Conservation (phyloP, 331 rosid species). For the Spiraea crenata region DNA sequence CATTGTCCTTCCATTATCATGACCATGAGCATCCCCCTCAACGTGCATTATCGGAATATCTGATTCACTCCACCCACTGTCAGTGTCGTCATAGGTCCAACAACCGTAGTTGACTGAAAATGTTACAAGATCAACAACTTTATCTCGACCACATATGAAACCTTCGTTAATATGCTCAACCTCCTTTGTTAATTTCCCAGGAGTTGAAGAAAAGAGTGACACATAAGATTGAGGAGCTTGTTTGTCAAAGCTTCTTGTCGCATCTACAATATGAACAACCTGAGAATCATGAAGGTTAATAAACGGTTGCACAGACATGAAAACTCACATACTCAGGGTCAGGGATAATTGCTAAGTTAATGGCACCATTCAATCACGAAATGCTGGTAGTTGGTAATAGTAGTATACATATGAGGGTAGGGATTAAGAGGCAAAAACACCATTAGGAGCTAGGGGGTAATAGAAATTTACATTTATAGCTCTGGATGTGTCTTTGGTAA, state of each 20-base stretch:
- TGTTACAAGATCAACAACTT: slow-evolving; percentile 72
- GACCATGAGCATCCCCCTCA: slow-evolving; percentile 37
- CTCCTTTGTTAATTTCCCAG: slow-evolving; percentile 86
- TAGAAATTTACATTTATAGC: slow-evolving; percentile 69
- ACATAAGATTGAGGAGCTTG: slow-evolving; percentile 53
- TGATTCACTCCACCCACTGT: slow-evolving; percentile 65
- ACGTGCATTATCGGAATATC: slow-evolving; percentile 65
- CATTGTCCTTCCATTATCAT: slow-evolving; percentile 46
- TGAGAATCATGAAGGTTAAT: slow-evolving; percentile 28
- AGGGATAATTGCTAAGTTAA: not conserved
- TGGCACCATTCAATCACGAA: not conserved
- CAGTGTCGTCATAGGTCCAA: slow-evolving; percentile 48
- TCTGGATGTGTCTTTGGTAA: slow-evolving; percentile 71
- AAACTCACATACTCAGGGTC: not conserved
- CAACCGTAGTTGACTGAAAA: slow-evolving; percentile 80
- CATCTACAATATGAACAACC: slow-evolving; percentile 94
- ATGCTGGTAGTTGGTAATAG: not conserved
- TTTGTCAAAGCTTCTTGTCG: slow-evolving; percentile 43
- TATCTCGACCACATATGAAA: slow-evolving; percentile 66
- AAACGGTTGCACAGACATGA: not conserved
- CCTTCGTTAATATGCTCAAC: slow-evolving; percentile 68
- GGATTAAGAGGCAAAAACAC: slow-evolving; percentile 1
- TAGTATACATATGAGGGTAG: not conserved
- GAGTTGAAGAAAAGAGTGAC: slow-evolving; percentile 79
- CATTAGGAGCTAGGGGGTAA: not conserved